These are phyloP conservation scores for Anastatica hierochuntica DNA, from an alignment of 345 rosid species.

Conservation along the genomic window DNA sequence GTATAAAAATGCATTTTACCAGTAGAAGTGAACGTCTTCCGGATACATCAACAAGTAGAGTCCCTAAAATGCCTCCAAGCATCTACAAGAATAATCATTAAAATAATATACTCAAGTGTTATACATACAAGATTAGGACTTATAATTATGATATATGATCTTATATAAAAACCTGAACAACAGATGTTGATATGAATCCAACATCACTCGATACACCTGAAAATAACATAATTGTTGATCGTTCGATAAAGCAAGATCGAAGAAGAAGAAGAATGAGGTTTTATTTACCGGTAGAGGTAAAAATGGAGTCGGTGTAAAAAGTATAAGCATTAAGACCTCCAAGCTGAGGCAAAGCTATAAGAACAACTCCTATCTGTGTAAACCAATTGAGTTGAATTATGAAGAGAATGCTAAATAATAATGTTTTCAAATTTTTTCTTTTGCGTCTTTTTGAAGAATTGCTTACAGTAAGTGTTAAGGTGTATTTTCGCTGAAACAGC, in stretches of 20 bases:
- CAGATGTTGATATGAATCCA: constrained; percentile 63
- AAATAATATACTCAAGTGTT: background rate
- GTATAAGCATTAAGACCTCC: constrained; percentile 55
- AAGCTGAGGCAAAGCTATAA: constrained; percentile 72
- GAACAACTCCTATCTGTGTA: constrained; percentile 53
- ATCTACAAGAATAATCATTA: constrained; percentile 28
- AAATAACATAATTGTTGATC: background rate
- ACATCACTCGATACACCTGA: constrained; percentile 64
- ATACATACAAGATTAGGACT: too few relatives aligned
- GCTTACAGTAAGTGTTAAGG: constrained; percentile 15
- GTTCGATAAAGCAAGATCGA: background rate
- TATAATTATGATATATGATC: too few relatives aligned
- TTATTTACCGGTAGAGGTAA: constrained; percentile 38
- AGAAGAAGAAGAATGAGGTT: background rate
- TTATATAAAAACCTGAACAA: constrained; percentile 49
- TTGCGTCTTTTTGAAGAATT: background rate
- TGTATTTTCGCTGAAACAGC: constrained; percentile 22
- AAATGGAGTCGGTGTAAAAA: constrained; percentile 48
- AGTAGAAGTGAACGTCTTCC: constrained; percentile 69
- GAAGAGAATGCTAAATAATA: background rate
- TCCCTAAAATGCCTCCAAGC: constrained; percentile 61
- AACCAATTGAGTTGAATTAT: background rate
- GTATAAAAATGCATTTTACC: constrained; percentile 29
- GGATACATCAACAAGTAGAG: constrained; percentile 53
- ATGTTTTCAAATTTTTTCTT: background rate